Conservation (phyloP, 2,329 filamentous ascomycete species). For the Cryphonectria nitschkei region DNA sequence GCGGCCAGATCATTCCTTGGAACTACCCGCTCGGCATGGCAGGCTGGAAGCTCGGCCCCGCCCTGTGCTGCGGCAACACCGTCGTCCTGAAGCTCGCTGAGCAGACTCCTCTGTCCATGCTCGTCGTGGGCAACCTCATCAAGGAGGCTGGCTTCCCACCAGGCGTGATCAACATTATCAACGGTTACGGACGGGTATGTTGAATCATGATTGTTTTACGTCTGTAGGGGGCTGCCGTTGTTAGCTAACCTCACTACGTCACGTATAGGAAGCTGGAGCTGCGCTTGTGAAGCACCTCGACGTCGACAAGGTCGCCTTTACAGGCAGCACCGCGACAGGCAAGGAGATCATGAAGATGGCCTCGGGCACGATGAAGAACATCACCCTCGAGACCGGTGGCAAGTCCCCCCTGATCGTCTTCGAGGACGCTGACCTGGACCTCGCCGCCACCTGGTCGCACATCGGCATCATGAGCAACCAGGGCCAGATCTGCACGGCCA, state of each 20-base stretch:
- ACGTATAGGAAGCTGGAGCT: conserved; percentile 57
- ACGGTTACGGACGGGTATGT: conserved; percentile 60
- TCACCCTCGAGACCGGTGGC: conserved; percentile 65
- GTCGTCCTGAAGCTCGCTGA: conserved; percentile 67
- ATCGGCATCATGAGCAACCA: conserved; percentile 58
- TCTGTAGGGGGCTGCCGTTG: background rate
- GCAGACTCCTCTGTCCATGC: conserved; percentile 65
- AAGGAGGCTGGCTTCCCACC: conserved; percentile 76
- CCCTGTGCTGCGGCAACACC: conserved; percentile 66
- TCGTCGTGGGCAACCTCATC: conserved; percentile 67
- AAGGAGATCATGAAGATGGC: conserved; percentile 75
- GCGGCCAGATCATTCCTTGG: conserved; percentile 78
- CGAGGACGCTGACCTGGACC: conserved; percentile 63
- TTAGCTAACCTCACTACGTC: conserved; percentile 1
- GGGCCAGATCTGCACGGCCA: conserved; percentile 65
- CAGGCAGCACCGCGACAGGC: conserved; percentile 70
- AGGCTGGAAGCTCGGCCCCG: conserved; percentile 76
- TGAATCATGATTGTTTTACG: too few species aligned
- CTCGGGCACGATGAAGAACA: conserved; percentile 62
- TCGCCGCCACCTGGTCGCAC: conserved; percentile 59
- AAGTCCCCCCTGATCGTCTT: conserved; percentile 66
- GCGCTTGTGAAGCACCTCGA: conserved; percentile 66
- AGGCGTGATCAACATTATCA: conserved; percentile 74
- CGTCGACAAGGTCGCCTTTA: conserved; percentile 74
- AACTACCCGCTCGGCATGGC: conserved; percentile 80